Percentiles rank a stretch among this genome's conserved stretches.
Evolutionary conservation across 805 yeast genomes (phyloP).

Genomic region (Kluyveromyces aestuarii): DNA sequence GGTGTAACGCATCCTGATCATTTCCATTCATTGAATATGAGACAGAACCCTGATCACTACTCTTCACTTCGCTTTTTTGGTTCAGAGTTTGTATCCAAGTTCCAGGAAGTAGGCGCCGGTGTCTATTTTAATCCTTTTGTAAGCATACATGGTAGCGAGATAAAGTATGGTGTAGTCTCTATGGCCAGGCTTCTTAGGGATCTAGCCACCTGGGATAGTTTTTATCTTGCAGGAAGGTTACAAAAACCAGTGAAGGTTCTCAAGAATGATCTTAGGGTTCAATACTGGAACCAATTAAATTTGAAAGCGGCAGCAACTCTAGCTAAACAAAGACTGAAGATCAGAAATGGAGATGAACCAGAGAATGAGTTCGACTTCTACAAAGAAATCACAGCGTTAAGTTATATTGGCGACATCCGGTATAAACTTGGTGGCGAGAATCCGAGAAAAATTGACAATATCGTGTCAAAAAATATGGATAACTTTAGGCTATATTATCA

Average conservation of each 20-base stretch:
- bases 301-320: conserved; percentile 68
- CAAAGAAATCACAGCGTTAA: conserved; percentile 65
- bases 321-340: conserved; percentile 31
- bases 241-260: conserved; percentile 87
- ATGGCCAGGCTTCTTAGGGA: conserved; percentile 53
- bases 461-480: conserved; percentile 65
- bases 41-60: conserved; percentile 65
- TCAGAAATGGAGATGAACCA: conserved; percentile 15
- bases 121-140: conserved; percentile 91
- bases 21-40: conserved; percentile 71
- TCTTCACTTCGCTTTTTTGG: conserved; percentile 60
- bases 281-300: conserved; percentile 66
- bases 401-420: conserved; percentile 87
- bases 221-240: conserved; percentile 85
- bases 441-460: conserved; percentile 79
- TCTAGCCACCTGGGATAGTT: conserved; percentile 72
- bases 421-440: conserved; percentile 84
- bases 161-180: conserved; percentile 85
- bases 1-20: conserved; percentile 65
- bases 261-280: conserved; percentile 52
- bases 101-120: conserved; percentile 76
- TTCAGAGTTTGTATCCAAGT: conserved; percentile 42
- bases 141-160: conserved; percentile 43
- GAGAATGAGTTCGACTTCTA: conserved; percentile 62
- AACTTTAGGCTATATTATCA: conserved; percentile 64